These are phyloP conservation scores for Verticillium dahliae DNA, from an alignment of 2,329 filamentous ascomycete genomes.

Conservation along the genomic window DNA sequence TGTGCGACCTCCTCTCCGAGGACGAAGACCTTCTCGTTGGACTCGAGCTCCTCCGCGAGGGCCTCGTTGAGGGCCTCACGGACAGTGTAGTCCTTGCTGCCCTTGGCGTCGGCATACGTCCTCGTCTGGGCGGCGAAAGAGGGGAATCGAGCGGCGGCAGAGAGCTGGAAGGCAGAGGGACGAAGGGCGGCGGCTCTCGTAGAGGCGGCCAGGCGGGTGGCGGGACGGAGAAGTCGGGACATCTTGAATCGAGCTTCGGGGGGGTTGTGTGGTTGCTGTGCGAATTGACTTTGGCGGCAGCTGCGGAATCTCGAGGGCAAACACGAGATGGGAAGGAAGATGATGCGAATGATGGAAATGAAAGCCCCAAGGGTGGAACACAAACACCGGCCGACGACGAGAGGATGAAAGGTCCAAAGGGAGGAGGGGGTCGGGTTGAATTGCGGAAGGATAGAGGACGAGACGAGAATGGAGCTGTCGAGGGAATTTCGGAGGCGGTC, in stretches of 20 bases:
- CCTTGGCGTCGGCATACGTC: slow-evolving; percentile 50
- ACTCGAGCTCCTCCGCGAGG: slow-evolving; percentile 92
- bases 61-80: slow-evolving; percentile 97
- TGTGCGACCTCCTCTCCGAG: slow-evolving; percentile 98
- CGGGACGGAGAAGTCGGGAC: slow-evolving; percentile 46
- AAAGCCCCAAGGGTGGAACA: slow-evolving; percentile 4
- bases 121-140: slow-evolving; percentile 39
- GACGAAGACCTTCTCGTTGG: slow-evolving; percentile 90
- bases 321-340: slow-evolving; percentile 2
- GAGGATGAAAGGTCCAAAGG: slow-evolving; percentile 2
- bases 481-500: slow-evolving; percentile 13
- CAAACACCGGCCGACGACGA: slow-evolving; percentile 11
- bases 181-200: slow-evolving; percentile 28
- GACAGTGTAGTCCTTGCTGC: slow-evolving; percentile 89
- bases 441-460: slow-evolving; percentile 9
- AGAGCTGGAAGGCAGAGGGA: slow-evolving; percentile 21
- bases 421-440: neutral
- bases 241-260: slow-evolving; percentile 21
- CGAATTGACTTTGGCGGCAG: neutral
- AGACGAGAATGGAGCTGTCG: slow-evolving; percentile 10
- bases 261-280: neutral
- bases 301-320: neutral
- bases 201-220: slow-evolving; percentile 39
- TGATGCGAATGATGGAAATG: neutral
- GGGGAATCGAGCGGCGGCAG: slow-evolving; percentile 25